Evolutionary conservation across 1,139 yeast genomes (phyloP).

Genomic region (Pichia sp.): DNA sequence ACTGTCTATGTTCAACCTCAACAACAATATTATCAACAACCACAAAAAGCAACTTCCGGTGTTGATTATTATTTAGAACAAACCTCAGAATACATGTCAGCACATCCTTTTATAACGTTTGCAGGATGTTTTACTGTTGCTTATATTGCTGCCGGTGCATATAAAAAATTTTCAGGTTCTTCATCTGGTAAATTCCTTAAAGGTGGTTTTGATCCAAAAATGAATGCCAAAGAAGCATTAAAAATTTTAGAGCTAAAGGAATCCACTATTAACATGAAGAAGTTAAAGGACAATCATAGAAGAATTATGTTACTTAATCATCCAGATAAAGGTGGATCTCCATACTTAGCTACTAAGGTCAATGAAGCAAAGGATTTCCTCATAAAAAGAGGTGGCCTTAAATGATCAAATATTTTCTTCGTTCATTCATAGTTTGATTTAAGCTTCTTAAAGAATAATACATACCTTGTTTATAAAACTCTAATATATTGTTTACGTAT

Average conservation of each 20-base stretch:
- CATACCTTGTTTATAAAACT: neutral
- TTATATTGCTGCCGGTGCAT: conserved; percentile 61
- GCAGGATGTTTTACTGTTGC: conserved; percentile 62
- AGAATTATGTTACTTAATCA: conserved; percentile 90
- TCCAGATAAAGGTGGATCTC: conserved; percentile 97
- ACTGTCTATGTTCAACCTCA: conserved; percentile 17
- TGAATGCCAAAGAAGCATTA: conserved; percentile 87
- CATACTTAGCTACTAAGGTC: conserved; percentile 90
- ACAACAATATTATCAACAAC: conserved; percentile 28
- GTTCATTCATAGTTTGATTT: neutral
- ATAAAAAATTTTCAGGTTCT: conserved; percentile 68
- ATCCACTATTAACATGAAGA: conserved; percentile 64
- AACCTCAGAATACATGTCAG: conserved; percentile 55
- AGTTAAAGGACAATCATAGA: conserved; percentile 88
- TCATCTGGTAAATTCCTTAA: conserved; percentile 63
- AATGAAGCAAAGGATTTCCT: conserved; percentile 95
- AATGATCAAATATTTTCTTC: conserved; percentile 12
- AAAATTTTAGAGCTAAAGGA: conserved; percentile 83
- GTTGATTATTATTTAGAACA: conserved; percentile 65
- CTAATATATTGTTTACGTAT: too few species aligned
- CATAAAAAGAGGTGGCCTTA: conserved; percentile 61
- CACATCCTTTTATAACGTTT: conserved; percentile 73
- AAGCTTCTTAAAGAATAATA: too few species aligned
- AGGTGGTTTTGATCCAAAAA: conserved; percentile 87
- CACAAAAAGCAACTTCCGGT: conserved; percentile 38